These are phyloP conservation scores for Hypoxylon sp. DNA, from an alignment of 2,329 filamentous ascomycete genomes.

Conservation along the genomic window DNA sequence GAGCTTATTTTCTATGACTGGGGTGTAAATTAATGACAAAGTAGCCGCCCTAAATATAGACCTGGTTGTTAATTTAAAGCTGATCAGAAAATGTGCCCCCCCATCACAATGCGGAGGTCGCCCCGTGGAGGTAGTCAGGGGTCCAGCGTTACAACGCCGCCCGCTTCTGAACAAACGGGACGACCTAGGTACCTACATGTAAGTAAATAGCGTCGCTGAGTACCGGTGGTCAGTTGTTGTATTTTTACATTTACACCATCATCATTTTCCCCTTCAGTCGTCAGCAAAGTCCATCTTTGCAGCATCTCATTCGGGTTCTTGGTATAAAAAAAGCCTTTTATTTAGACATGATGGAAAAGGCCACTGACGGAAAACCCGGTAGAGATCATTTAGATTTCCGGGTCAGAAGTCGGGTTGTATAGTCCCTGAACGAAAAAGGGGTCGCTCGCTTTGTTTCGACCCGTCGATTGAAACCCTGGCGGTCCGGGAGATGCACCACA, in stretches of 20 bases:
- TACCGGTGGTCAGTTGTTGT: not conserved
- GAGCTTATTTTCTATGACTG: not conserved
- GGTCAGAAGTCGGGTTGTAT: not conserved
- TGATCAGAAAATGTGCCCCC: not conserved
- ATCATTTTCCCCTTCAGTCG: not conserved
- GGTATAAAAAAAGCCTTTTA: not conserved
- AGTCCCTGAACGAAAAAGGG: not conserved
- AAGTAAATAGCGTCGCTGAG: not conserved
- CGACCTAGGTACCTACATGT: too few species aligned
- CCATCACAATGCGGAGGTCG: slow-evolving; percentile 21
- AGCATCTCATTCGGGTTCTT: not conserved
- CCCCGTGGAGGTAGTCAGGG: slow-evolving; percentile 8
- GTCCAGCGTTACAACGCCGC: slow-evolving; percentile 22
- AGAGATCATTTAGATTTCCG: not conserved
- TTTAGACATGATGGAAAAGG: not conserved
- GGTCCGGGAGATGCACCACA: not conserved
- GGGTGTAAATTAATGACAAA: not conserved
- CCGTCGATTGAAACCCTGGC: not conserved
- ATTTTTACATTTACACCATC: slow-evolving; percentile 1
- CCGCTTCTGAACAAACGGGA: slow-evolving; percentile 8
- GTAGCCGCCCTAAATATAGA: slow-evolving; percentile 30
- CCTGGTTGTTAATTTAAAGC: slow-evolving; percentile 21
- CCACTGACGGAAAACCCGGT: not conserved
- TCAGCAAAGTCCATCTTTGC: not conserved
- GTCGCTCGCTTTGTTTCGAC: not conserved